Percentiles rank a stretch among this genome's conserved stretches.
These are phyloP conservation scores for Alloascoidea hylecoeti DNA, from an alignment of 805 yeast genomes.

Conservation along the genomic window DNA sequence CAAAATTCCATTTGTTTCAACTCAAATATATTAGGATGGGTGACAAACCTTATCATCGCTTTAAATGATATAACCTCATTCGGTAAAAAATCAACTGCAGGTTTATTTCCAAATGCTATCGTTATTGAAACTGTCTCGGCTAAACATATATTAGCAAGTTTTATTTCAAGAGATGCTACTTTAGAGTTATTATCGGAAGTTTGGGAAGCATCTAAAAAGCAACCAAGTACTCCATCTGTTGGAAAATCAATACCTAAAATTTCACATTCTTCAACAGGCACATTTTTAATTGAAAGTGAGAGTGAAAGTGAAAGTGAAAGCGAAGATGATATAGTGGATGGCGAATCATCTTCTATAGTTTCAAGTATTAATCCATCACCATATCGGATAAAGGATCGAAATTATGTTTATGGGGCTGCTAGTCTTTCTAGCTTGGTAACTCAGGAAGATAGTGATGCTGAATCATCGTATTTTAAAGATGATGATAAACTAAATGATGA, in stretches of 20 bases:
- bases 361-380: not conserved
- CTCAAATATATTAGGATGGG: constrained; percentile 56
- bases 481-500: not conserved
- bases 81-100: constrained; percentile 52
- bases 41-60: constrained; percentile 42
- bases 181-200: constrained; percentile 37
- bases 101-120: constrained; percentile 58
- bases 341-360: not conserved
- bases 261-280: too few relatives aligned
- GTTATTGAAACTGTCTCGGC: constrained; percentile 48
- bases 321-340: constrained; percentile 3
- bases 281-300: not conserved
- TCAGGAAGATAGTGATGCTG: not conserved
- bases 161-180: constrained; percentile 43
- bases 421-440: too few relatives aligned
- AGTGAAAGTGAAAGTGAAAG: constrained; percentile 1
- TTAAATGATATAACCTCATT: constrained; percentile 47
- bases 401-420: too few relatives aligned
- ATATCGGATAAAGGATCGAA: too few relatives aligned
- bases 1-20: constrained; percentile 45
- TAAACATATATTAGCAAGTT: constrained; percentile 50
- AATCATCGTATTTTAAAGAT: not conserved
- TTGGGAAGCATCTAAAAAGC: constrained; percentile 31
- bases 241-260: too few relatives aligned
- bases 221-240: constrained; percentile 1